A percentile compares a stretch with the other conserved stretches of the same genome.
These are phyloP conservation scores for Psophocarpus tetragonolobus DNA, from an alignment of 306 rosid species.

Conservation along the genomic window DNA sequence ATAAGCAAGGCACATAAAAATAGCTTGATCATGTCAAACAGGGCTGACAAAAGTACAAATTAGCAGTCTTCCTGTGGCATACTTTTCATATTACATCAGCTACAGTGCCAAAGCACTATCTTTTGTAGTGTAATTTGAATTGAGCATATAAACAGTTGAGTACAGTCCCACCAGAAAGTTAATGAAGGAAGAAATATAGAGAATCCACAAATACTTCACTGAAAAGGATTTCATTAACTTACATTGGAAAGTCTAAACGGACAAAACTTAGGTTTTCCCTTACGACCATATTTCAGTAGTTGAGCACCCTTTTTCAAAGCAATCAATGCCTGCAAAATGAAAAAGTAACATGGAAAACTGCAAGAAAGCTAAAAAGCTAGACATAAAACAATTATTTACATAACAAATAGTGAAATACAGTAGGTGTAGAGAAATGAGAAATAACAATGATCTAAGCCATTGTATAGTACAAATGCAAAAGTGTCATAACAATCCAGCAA, in stretches of 20 bases:
- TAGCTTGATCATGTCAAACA: not conserved
- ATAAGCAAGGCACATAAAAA: constrained; percentile 10
- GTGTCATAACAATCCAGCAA: not conserved
- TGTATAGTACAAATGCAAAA: not conserved
- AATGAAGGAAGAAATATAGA: constrained; percentile 6
- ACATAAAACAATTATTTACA: not conserved
- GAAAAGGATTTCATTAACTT: constrained; percentile 48
- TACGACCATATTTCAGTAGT: constrained; percentile 96
- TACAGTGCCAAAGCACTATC: not conserved
- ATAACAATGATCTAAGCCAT: not conserved
- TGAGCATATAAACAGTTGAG: constrained; percentile 2
- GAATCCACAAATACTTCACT: constrained; percentile 10
- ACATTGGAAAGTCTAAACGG: constrained; percentile 91
- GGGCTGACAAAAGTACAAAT: not conserved
- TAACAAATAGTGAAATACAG: not conserved
- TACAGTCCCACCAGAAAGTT: not conserved
- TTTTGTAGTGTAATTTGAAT: not conserved
- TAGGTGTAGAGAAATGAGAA: constrained; percentile 4
- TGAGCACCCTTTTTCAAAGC: constrained; percentile 96
- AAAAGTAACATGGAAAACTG: constrained; percentile 32
- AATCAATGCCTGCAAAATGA: constrained; percentile 70
- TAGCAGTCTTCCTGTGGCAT: not conserved
- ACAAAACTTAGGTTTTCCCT: constrained; percentile 96
- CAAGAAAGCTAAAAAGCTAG: constrained; percentile 15
- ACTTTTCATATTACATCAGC: constrained; percentile 22